Base-by-base conservation (phyloP, 441 rosid species). In the Rhodomyrtus psidioides region DNA sequence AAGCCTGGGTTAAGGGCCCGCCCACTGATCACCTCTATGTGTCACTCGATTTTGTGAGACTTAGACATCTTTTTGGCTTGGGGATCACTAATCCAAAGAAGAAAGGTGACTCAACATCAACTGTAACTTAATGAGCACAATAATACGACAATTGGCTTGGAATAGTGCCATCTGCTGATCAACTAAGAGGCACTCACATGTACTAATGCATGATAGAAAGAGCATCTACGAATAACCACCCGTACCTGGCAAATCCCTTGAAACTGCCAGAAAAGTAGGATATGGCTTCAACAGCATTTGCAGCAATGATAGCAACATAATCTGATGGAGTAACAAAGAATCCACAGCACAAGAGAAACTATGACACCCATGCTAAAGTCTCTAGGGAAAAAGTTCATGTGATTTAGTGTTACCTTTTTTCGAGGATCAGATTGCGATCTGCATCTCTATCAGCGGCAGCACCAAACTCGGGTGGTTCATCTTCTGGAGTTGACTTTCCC, bases 381-480 rank as follows among this genome's bases (percentile, higher is more conserved):
- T 28, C 42, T 60, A 60, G 74, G 42, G 42, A 60, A 60, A 60
- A 60, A 15, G 70, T 19, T 4, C 28, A 28, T 28, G 74, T 7
- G 28, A 16, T 16, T 16, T 60, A 60, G 13, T 8, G 54, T 83
- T 91, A 97, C 98, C 98, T 95, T 94, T 95, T 98, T 59, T 99
- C 99, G 44, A 96, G 99, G 89, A 96, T 86, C 99, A 98, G 95
- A 89, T 98, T 97, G 86, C 99, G 97, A 91, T 97, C 99, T 54
- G 98, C 99, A 91, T 97, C 99, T 90, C 99, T 99, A 93, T 98
- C 99, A 93, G 98, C 94, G 82, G 99, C 99, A 28, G 99, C 99
- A 81, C 99, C 99, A 90, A 97, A 96, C 85, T 97, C 99, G 74
- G 99, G 99, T 23, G 95, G 94, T 87, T 94, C 94, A 81, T 59